Evolutionary conservation across 208 protist species (phyloP), one percentile per base, ranked within the genome.

Genomic region (Naegleria fowleri): DNA sequence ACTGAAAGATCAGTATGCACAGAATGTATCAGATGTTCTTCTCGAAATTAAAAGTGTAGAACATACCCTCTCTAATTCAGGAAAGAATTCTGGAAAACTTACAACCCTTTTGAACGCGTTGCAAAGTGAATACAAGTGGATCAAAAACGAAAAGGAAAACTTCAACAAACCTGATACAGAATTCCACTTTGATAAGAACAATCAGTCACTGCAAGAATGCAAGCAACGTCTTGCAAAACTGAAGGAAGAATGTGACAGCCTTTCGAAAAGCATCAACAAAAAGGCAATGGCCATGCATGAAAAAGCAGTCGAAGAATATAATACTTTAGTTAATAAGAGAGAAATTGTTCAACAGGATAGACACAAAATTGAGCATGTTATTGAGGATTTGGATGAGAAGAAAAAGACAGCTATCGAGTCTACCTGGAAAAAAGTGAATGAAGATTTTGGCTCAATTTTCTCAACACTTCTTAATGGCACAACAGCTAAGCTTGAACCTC

Each of bases 401-500:
- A 99, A 99, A 95, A 98, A 97, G 94, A 94, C 98, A 91, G 95
- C 98, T 25, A 94, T 99, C 43, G 94, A 98, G 87, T 96, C 95
- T 29, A 99, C 99, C 93, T 98, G 98, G 90, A 91, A 91, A 48
- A 97, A 99, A 91, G 98, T 99, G 25, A 98, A 97, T 94, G 93
- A 87, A 51, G 97, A 99, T 92, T 99, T 99, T 95, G 97, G 97
- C 52, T 97, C 95, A 6, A 99, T 99, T 84, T 99, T 99, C 92
- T 96, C 95, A 13, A 97, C 96, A 0, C 96, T 99, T 38, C 93
- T 99, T 48, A 98, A 98, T 16, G 98, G 98, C 9, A 95, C 98
- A 0, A 91, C 88, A 43, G 94, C 97, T 4, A 97, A 95, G 87
- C 95, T 99, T 3, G 94, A 96, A 85, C 94, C 98, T 84, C 90